Conservation (phyloP, 805 yeast species). For the Tetrapisispora nanseiensis region DNA sequence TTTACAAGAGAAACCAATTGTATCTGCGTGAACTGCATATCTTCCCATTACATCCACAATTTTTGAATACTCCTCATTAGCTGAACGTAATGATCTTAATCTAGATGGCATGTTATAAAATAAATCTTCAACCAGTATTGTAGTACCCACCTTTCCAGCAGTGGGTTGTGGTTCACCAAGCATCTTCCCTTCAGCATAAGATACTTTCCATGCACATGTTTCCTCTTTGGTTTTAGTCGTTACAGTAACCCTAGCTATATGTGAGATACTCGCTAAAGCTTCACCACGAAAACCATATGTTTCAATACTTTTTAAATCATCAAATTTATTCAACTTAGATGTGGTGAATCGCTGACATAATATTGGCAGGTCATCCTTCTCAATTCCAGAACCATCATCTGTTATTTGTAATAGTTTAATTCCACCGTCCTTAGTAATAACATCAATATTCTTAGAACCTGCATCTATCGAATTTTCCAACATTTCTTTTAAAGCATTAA, state of each 20-base stretch:
- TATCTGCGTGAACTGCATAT: slow-evolving; percentile 65
- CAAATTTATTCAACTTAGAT: slow-evolving; percentile 65
- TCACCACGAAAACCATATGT: slow-evolving; percentile 97
- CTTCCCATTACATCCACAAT: slow-evolving; percentile 76
- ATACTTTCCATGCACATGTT: slow-evolving; percentile 60
- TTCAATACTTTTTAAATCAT: slow-evolving; percentile 57
- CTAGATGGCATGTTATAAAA: slow-evolving; percentile 84
- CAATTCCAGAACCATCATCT: slow-evolving; percentile 83
- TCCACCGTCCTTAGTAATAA: slow-evolving; percentile 87
- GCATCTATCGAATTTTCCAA: slow-evolving; percentile 92
- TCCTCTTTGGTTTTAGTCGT: slow-evolving; percentile 57
- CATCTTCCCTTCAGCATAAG: slow-evolving; percentile 59
- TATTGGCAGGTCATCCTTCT: slow-evolving; percentile 58
- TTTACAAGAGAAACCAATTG: slow-evolving; percentile 71
- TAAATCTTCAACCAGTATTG: slow-evolving; percentile 73
- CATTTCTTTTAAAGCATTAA: slow-evolving; percentile 88
- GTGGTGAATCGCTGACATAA: slow-evolving; percentile 92
- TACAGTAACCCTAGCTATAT: slow-evolving; percentile 73
- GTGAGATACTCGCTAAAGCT: slow-evolving; percentile 90
- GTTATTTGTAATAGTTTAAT: slow-evolving; percentile 74
- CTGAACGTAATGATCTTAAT: slow-evolving; percentile 50
- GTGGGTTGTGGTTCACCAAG: slow-evolving; percentile 51
- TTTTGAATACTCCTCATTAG: slow-evolving; percentile 64
- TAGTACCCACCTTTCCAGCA: slow-evolving; percentile 87
- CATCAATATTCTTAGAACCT: slow-evolving; percentile 58